Base-by-base conservation (phyloP, 306 rosid species). In the Ceratonia siliqua region DNA sequence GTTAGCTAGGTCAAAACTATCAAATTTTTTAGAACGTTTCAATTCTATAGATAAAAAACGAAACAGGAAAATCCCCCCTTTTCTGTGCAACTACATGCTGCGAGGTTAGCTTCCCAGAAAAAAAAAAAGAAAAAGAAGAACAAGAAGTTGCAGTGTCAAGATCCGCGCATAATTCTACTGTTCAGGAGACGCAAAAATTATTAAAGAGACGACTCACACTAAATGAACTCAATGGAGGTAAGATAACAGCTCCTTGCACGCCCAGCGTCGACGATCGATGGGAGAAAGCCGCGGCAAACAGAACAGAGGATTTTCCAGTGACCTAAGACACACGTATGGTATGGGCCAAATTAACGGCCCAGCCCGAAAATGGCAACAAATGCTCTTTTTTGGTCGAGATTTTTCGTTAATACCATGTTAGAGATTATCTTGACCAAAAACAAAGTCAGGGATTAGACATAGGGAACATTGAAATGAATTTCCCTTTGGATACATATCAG, bases 231-330 rank as follows among this genome's bases (percentile, higher is more conserved):
- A 21, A 5, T 20, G 35, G 39, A 61, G 32, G 30, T 3, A 32
- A 32, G 24, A 35, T 13, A 49, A 32, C 13, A 20, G 45, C 73
- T 50, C 48, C 62, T 33, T 5, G 55, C 27, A 33, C 17, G 5
- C 5, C 48, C 38, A 22, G 68, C 74, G 68, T 39, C 68, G 54
- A 67, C 48, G 50, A 67, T 30, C 74, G 58, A 35, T 39, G 72
- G 70, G 9, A 21, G 24, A 48, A 50, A 61, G 27, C 25, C n/a
- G 5, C 50, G 62, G 52, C 14, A 59, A 50, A 8, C 53, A 36
- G 75, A 8, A 20, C 11, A 2, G 30, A 43, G 18, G 55, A 35
- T 18, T 66, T 30, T 41, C 25, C 36, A 27, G 66, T 64, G 57
- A 75, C 61, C 71, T 62, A 45, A 13, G 41, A 32, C 49, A 9